These are phyloP conservation scores for Zygosaccharomyces kombuchaensis DNA, from an alignment of 805 yeast species.

Conservation along the genomic window DNA sequence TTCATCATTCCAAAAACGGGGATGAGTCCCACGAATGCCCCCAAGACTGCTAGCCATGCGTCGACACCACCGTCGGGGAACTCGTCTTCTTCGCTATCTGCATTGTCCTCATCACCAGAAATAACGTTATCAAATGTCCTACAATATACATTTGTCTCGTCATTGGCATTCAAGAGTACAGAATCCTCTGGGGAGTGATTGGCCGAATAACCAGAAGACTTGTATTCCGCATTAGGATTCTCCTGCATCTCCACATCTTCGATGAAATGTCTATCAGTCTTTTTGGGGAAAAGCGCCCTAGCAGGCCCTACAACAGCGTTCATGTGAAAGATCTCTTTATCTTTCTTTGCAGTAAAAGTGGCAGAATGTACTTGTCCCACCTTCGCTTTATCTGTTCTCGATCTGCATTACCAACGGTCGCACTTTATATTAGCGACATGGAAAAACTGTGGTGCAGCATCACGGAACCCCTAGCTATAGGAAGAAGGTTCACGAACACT, in stretches of 20 bases:
- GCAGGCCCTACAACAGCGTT: not conserved
- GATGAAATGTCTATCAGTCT: not conserved
- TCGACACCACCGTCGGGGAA: slow-evolving; percentile 53
- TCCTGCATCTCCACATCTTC: slow-evolving; percentile 7
- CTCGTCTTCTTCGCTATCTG: slow-evolving; percentile 21
- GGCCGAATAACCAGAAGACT: slow-evolving; percentile 11
- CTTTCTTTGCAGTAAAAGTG: too few species aligned
- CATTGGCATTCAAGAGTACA: slow-evolving; percentile 8
- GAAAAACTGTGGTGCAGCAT: too few species aligned
- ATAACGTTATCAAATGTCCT: not conserved
- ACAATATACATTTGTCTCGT: not conserved
- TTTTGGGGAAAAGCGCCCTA: not conserved
- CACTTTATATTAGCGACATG: too few species aligned
- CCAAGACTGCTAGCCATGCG: slow-evolving; percentile 57
- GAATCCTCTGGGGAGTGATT: slow-evolving; percentile 4
- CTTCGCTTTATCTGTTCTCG: too few species aligned
- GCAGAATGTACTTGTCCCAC: too few species aligned
- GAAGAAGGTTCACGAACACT: too few species aligned
- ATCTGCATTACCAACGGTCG: too few species aligned
- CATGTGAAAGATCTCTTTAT: too few species aligned
- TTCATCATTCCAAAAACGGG: slow-evolving; percentile 59
- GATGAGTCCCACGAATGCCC: slow-evolving; percentile 54
- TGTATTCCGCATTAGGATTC: slow-evolving; percentile 1
- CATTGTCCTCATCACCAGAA: slow-evolving; percentile 7
- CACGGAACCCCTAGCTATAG: too few species aligned